A percentile compares a stretch with the other conserved stretches of the same genome.
Conservation (phyloP, 192 early-diverging fungal species). For the Entophlyctis helioformis region DNA sequence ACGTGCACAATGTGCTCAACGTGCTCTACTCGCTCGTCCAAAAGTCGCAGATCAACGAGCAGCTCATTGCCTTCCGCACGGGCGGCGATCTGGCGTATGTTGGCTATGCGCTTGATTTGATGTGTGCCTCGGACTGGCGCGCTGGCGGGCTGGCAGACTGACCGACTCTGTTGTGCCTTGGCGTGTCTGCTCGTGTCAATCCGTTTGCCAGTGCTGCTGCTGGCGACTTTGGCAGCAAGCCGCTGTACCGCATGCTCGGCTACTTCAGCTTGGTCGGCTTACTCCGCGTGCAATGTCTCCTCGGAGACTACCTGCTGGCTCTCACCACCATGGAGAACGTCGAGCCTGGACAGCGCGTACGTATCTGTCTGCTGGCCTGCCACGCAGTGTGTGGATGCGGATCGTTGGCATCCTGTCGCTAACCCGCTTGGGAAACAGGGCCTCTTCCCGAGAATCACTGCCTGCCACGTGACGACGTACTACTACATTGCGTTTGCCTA, state of each 20-base stretch:
- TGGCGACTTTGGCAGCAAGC: conserved; percentile 76
- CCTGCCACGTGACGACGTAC: conserved; percentile 92
- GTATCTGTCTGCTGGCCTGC: background rate
- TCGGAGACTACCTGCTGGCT: conserved; percentile 92
- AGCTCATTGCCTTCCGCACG: conserved; percentile 76
- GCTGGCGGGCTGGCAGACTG: background rate
- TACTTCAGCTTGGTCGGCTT: conserved; percentile 92
- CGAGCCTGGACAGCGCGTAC: conserved; percentile 77
- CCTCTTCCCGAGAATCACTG: conserved; percentile 89
- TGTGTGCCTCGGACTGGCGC: too few species aligned
- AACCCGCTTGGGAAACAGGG: conserved; percentile 31
- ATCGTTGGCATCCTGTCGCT: background rate
- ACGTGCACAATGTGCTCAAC: conserved; percentile 90
- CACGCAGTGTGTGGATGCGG: background rate
- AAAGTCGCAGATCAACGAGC: conserved; percentile 89
- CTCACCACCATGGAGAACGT: conserved; percentile 95
- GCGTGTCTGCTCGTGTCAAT: background rate
- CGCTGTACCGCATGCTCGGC: conserved; percentile 93
- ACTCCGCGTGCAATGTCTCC: conserved; percentile 86
- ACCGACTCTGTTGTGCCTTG: background rate
- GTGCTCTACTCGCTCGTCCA: conserved; percentile 92
- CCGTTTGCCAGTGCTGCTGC: conserved; percentile 47
- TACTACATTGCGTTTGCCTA: conserved; percentile 97
- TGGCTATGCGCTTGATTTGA: too few species aligned
- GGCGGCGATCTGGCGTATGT: conserved; percentile 70